A percentile compares a stretch with the other conserved stretches of the same genome.
phyloP scores from a whole-genome alignment of 179 eudicot species.

The Monotropa hypopitys region DNA sequence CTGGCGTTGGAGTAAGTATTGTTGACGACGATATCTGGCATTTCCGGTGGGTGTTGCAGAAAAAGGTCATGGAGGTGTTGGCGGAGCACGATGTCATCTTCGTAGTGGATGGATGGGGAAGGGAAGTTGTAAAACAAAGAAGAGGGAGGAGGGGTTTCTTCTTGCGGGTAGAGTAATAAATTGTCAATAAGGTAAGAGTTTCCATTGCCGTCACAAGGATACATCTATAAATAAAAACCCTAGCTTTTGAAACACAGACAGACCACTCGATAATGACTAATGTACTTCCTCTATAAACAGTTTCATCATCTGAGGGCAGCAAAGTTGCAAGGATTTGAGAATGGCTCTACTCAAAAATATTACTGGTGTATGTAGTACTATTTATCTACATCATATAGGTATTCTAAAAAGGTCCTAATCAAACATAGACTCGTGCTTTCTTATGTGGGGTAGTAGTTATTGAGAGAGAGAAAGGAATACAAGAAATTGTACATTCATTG shows the following conservation, averaged over 20 bases:
- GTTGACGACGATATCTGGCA: neutral
- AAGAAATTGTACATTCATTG: too few species aligned
- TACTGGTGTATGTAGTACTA: too few species aligned
- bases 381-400: neutral
- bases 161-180: neutral
- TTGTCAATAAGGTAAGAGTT: neutral
- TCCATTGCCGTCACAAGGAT: neutral
- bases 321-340: too few species aligned
- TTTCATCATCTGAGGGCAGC: neutral
- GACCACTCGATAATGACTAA: neutral
- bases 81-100: neutral
- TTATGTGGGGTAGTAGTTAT: neutral
- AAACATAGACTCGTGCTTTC: neutral
- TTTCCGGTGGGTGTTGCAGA: slow-evolving; percentile 1
- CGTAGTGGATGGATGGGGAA: neutral
- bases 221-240: neutral
- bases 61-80: slow-evolving; percentile 14
- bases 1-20: neutral
- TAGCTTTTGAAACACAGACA: neutral
- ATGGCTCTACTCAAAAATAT: too few species aligned
- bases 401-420: neutral
- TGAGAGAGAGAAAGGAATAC: neutral
- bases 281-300: neutral
- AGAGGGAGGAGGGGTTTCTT: neutral
- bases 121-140: neutral